Conservation (phyloP, 2,329 filamentous ascomycete genomes). For the Dothideomycetes sp. region DNA sequence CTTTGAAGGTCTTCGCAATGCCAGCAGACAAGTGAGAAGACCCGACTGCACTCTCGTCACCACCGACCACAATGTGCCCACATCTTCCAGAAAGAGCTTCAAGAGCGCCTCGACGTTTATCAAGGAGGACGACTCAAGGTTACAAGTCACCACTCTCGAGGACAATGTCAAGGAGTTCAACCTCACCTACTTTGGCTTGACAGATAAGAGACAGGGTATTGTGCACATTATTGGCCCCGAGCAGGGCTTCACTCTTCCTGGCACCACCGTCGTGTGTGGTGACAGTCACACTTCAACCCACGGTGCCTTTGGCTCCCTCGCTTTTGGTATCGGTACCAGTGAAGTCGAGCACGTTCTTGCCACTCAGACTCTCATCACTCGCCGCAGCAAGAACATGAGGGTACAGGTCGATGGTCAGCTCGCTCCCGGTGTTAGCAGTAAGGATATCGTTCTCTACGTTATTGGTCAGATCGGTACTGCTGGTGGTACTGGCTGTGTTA, state of each 20-base stretch:
- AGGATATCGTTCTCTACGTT: slow-evolving; percentile 86
- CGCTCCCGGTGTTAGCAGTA: slow-evolving; percentile 84
- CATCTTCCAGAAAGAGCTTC: slow-evolving; percentile 78
- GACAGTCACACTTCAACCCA: slow-evolving; percentile 98
- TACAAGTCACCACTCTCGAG: slow-evolving; percentile 92
- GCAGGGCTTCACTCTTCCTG: slow-evolving; percentile 95
- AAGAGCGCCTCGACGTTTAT: slow-evolving; percentile 93
- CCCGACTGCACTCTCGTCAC: slow-evolving; percentile 96
- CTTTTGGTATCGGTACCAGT: slow-evolving; percentile 94
- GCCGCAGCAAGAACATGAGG: slow-evolving; percentile 97
- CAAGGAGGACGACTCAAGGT: slow-evolving; percentile 83
- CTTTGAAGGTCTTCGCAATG: slow-evolving; percentile 90
- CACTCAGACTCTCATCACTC: slow-evolving; percentile 89
- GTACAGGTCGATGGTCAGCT: slow-evolving; percentile 90
- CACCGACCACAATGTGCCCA: slow-evolving; percentile 95
- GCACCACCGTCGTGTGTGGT: slow-evolving; percentile 93
- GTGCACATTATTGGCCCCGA: slow-evolving; percentile 98
- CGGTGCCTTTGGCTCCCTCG: slow-evolving; percentile 88
- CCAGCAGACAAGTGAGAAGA: slow-evolving; percentile 75
- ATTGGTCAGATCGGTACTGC: slow-evolving; percentile 94
- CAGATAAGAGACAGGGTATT: slow-evolving; percentile 94
- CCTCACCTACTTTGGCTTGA: slow-evolving; percentile 92
- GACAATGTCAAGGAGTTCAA: slow-evolving; percentile 96
- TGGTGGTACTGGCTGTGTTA: slow-evolving; percentile 86
- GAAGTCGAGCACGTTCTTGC: slow-evolving; percentile 98